Percentiles rank a stretch among this genome's conserved stretches.
Evolutionary conservation across 164 flowering plant species (phyloP).

Genomic region (Echeveria elegans): DNA sequence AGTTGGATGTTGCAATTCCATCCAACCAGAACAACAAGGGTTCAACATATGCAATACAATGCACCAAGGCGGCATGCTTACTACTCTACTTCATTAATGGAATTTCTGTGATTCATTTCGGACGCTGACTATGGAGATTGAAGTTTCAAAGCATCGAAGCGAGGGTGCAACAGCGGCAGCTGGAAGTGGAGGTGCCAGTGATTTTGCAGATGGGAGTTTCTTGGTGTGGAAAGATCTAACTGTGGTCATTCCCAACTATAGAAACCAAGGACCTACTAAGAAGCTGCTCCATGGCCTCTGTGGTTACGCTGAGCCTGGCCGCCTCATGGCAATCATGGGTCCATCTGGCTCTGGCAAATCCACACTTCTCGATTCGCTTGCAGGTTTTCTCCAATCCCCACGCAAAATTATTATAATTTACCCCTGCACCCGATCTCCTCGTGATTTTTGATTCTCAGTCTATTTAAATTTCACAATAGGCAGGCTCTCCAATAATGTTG

Average conservation of each 20-base stretch:
- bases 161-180: background rate
- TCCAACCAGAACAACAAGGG: background rate
- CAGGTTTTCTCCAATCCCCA: background rate
- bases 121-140: background rate
- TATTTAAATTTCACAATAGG: constrained; percentile 25
- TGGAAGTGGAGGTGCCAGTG: background rate
- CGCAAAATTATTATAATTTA: background rate
- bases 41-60: background rate
- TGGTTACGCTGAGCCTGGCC: constrained; percentile 4
- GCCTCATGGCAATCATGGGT: constrained; percentile 2
- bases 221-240: constrained; percentile 2
- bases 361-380: constrained; percentile 1
- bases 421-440: background rate
- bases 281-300: constrained; percentile 1
- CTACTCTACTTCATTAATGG: background rate
- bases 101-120: background rate
- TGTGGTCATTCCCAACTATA: constrained; percentile 1
- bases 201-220: background rate
- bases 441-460: background rate
- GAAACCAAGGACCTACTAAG: background rate
- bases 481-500: constrained; percentile 51
- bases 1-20: background rate
- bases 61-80: no score
- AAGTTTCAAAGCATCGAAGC: background rate
- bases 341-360: constrained; percentile 7